Base-by-base conservation (phyloP, 495 filamentous ascomycete genomes). In the Neurospora sp. region DNA sequence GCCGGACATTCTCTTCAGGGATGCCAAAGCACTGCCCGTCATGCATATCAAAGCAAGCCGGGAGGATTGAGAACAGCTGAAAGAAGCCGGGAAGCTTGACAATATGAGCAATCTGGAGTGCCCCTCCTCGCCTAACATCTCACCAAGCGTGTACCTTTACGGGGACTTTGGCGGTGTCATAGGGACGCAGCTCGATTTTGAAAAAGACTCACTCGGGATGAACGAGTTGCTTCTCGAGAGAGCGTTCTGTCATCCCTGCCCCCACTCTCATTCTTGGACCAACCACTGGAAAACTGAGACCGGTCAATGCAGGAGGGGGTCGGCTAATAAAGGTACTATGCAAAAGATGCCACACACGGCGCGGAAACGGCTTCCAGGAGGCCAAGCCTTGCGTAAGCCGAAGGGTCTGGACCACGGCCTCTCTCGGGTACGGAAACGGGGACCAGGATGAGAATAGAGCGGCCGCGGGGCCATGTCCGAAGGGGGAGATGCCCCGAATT, bases 251-350 rank as follows among this genome's bases (percentile, higher is more conserved):
- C 13, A 66, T 66, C 28, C 54, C 54, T 34, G 28, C 28, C 28
- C 54, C 39, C 69, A 43, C 38, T 54, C 54, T 43, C 70, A 45
- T 10, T 38, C 54, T 39, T 72, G 15, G 34, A 66, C 74, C 77
- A 80, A 78, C 79, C 77, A 78, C 43, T 74, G 39, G 9, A 8
- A 38, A 17, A 69, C 54, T 31, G 38, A 72, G 73, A 72, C 78
- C 76, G 74, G 78, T 74, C 74, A 80, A 76, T 78, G 77, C 77
- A 78, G n/a, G 73, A 21, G 69, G 73, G 70, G 66, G 74, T 72
- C 69, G 73, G 75, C 62, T 71, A 71, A 77, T 74, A 71, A 74
- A 74, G 48, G 54, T 28, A 15, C 36, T 70, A 79, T 78, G 76
- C 79, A 78, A 39, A 37, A 71, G 40, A 19, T 73, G 71, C 28